Base-by-base conservation (phyloP, 129 eudicot genomes). In the Flaveria brownii region DNA sequence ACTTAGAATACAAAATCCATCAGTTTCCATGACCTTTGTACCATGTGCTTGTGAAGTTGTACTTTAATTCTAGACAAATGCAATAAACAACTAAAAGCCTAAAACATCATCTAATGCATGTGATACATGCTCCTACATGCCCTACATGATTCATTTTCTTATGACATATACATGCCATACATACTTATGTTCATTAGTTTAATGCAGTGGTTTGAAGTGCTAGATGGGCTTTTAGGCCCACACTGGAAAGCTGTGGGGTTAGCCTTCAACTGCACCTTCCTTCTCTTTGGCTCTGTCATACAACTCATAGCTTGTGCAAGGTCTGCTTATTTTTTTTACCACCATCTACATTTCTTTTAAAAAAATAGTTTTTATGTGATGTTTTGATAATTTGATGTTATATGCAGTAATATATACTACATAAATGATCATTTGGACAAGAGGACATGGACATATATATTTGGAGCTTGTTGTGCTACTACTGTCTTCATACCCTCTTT, bases 231-330 rank as follows among this genome's bases (percentile, higher is more conserved):
- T 39, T 69, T 90, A 70, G 96, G 96, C 71, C 91, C 91, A 45
- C 65, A 70, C 1, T 90, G 96, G 96, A 90, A 88, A 81, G 89
- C 84, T 42, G 79, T 87, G 61, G 96, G 96, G 75, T 73, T 90
- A 72, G 90, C 88, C 73, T 90, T 87, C 78, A 90, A 90, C 51
- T 90, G 96, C 79, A 90, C 92, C 25, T 90, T 90, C 77, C 91
- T 90, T 33, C 85, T 88, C 20, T 90, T 84, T 82, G 96, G 96
- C 18, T 88, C 93, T 72, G 96, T 90, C 33, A 90, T 90, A 57
- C 96, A 90, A 78, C 96, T 90, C 68, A 90, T 90, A 22, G 96
- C 89, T 78, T 90, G 96, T 84, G 96, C 96, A 84, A 90, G 96
- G 96, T 80, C 45, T 33, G 70, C 62, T 66, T 68, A 33, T 57